Percentiles rank a stretch among this genome's conserved stretches.
These are phyloP conservation scores for Gynostemma pentaphyllum DNA, from an alignment of 306 rosid genomes.

Conservation along the genomic window DNA sequence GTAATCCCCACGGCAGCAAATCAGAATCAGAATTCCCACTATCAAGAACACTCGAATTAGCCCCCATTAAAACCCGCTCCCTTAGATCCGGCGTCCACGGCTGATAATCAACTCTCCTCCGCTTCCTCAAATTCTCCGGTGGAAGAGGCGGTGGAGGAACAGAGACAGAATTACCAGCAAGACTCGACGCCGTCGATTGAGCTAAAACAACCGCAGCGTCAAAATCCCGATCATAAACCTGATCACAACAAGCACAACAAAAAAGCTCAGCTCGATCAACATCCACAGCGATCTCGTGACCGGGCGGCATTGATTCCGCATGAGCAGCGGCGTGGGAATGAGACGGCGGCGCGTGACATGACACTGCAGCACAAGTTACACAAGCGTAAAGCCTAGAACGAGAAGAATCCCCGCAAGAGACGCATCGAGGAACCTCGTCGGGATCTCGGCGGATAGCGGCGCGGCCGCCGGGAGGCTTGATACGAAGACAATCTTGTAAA, in stretches of 20 bases:
- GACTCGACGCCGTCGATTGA: slow-evolving; percentile 46
- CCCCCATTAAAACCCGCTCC: slow-evolving; percentile 41
- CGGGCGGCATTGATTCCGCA: slow-evolving; percentile 44
- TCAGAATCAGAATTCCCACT: slow-evolving; percentile 5
- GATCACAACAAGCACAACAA: slow-evolving; percentile 83
- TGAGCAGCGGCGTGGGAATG: slow-evolving; percentile 72
- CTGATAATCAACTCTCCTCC: slow-evolving; percentile 65
- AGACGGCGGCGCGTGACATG: slow-evolving; percentile 39
- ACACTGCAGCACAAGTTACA: slow-evolving; percentile 62
- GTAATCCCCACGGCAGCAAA: slow-evolving; percentile 59
- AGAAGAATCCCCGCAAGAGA: slow-evolving; percentile 36
- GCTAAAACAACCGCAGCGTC: slow-evolving; percentile 78
- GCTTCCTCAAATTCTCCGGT: slow-evolving; percentile 77
- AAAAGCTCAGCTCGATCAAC: slow-evolving; percentile 92
- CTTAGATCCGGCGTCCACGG: slow-evolving; percentile 70
- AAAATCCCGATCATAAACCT: slow-evolving; percentile 83
- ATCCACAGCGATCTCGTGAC: slow-evolving; percentile 88
- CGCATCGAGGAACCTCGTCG: slow-evolving; percentile 54
- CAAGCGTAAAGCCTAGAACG: slow-evolving; percentile 59
- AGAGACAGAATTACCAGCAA: slow-evolving; percentile 24
- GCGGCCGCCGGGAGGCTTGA: slow-evolving; percentile 66
- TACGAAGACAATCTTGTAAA: slow-evolving; percentile 67
- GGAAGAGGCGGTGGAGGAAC: slow-evolving; percentile 17
- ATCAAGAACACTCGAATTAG: slow-evolving; percentile 33
- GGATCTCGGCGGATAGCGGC: slow-evolving; percentile 78